Conservation (phyloP, 108 stramenopile species). For the Cyclotella choctawhatcheeana region DNA sequence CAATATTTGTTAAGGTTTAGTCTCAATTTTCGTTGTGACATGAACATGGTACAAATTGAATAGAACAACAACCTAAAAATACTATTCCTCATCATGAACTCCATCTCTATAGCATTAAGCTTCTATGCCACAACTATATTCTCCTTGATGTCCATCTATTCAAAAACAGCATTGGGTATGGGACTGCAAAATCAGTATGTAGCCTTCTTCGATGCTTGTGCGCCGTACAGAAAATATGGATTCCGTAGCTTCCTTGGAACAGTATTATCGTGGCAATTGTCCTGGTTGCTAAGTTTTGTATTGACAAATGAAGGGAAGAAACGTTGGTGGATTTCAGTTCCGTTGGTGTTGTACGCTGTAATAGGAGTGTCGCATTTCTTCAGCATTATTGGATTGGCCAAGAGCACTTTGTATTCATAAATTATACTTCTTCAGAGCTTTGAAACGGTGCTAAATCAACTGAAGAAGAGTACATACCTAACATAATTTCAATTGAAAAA, state of each 20-base stretch:
- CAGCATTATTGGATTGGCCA: neutral
- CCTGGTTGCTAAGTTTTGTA: neutral
- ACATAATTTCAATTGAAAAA: too few species aligned
- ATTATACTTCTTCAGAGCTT: too few species aligned
- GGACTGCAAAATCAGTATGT: neutral
- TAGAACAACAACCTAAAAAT: neutral
- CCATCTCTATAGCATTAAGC: neutral
- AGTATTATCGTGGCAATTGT: neutral
- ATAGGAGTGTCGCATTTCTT: neutral
- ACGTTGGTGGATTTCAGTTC: neutral
- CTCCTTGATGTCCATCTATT: conserved; percentile 4
- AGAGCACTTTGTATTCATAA: neutral
- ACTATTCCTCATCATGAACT: neutral
- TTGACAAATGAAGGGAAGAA: neutral
- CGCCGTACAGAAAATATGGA: neutral
- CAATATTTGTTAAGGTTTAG: neutral
- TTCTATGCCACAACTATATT: conserved; percentile 5
- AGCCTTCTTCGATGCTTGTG: neutral
- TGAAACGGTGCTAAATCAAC: too few species aligned
- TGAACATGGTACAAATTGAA: too few species aligned
- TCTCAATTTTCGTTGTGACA: neutral
- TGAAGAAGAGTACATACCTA: too few species aligned
- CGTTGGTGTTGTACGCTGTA: neutral
- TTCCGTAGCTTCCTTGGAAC: neutral
- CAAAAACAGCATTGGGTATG: neutral